These are phyloP conservation scores for Pseudocohnilembus persalinus DNA, from an alignment of 169 alveolate genomes.

Conservation along the genomic window DNA sequence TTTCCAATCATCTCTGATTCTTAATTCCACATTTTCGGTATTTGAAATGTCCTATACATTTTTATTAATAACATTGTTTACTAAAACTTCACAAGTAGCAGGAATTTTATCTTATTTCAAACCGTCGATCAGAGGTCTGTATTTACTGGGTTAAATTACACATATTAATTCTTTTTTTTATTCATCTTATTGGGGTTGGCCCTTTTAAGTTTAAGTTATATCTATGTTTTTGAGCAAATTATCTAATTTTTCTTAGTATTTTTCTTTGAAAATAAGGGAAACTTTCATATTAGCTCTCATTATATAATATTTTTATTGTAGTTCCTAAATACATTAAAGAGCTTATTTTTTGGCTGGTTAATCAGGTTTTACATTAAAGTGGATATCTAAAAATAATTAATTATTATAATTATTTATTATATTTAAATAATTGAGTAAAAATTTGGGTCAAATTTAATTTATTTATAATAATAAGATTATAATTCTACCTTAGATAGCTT, in stretches of 20 bases:
- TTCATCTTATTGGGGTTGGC: constrained; percentile 9
- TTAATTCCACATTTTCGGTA: constrained; percentile 20
- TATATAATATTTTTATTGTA: constrained; percentile 66
- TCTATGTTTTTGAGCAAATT: not conserved
- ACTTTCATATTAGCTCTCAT: constrained; percentile 79
- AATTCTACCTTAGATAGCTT: constrained; percentile 77
- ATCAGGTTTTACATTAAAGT: constrained; percentile 57
- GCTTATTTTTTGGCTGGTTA: constrained; percentile 79
- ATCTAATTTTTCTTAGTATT: constrained; percentile 7
- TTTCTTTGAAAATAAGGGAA: constrained; percentile 42
- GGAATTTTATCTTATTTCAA: constrained; percentile 11
- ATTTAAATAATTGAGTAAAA: no score
- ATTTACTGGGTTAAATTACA: constrained; percentile 24
- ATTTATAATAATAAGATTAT: no score
- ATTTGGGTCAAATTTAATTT: no score
- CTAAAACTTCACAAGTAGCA: constrained; percentile 22
- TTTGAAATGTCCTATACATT: constrained; percentile 24
- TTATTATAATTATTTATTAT: no score
- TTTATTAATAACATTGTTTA: constrained; percentile 15
- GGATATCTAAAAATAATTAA: not conserved
- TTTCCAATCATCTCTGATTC: constrained; percentile 18
- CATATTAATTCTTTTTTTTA: not conserved
- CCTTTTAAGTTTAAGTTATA: not conserved
- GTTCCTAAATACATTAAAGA: constrained; percentile 58
- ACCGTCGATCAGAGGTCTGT: constrained; percentile 10